Percentiles rank a stretch among this genome's conserved stretches.
These are phyloP conservation scores for Bipolaris victoriae DNA, from an alignment of 2,329 filamentous ascomycete genomes.

Conservation along the genomic window DNA sequence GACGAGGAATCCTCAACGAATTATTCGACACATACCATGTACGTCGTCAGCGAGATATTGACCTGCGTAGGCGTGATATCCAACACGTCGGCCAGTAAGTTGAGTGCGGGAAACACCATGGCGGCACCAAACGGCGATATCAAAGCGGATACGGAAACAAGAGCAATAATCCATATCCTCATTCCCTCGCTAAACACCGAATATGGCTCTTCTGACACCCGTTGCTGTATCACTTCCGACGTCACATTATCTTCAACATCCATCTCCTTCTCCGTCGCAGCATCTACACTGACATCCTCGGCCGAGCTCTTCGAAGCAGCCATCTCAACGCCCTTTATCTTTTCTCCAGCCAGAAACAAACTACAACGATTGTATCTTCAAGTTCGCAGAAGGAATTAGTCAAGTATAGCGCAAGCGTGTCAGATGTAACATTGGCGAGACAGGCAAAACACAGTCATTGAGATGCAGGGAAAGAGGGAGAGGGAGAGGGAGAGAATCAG, in stretches of 20 bases:
- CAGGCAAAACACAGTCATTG: background rate
- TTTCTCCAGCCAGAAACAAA: too few species aligned
- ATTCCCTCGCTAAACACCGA: conserved; percentile 40
- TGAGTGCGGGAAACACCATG: conserved; percentile 48
- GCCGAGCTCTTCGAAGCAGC: background rate
- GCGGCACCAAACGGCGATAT: conserved; percentile 57
- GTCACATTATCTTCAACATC: conserved; percentile 26
- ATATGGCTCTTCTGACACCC: conserved; percentile 38
- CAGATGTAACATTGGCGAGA: background rate
- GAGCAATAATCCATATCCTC: conserved; percentile 57
- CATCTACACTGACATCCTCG: conserved; percentile 1
- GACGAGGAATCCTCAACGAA: too few species aligned
- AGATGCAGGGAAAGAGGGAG: background rate
- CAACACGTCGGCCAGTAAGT: conserved; percentile 46
- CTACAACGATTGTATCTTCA: too few species aligned
- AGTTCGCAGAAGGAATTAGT: too few species aligned
- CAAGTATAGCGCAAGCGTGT: too few species aligned
- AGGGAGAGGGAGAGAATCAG: too few species aligned
- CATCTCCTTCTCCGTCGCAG: background rate
- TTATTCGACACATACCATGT: conserved; percentile 45
- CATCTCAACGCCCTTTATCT: background rate
- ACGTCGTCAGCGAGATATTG: conserved; percentile 60
- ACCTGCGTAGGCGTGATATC: conserved; percentile 53
- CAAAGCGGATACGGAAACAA: conserved; percentile 53
- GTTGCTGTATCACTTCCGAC: conserved; percentile 21